Percentiles rank a stretch among this genome's conserved stretches.
Conservation (phyloP, 352 stramenopile genomes). For the Thraustotheca clavata region DNA sequence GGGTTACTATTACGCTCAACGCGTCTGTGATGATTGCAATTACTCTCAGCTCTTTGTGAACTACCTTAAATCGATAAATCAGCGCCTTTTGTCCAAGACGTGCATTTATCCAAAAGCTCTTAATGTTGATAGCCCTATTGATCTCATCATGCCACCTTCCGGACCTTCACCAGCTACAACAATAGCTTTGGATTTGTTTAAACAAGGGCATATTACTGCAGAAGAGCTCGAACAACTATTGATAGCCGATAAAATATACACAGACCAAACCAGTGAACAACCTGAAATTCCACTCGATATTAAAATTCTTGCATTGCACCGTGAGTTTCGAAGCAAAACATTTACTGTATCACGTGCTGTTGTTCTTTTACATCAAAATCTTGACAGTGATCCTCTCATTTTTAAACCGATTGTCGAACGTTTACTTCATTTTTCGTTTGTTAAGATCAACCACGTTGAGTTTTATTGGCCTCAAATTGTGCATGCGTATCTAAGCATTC, state of each 20-base stretch:
- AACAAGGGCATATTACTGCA: constrained; percentile 69
- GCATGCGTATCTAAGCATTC: constrained; percentile 79
- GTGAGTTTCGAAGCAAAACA: constrained; percentile 71
- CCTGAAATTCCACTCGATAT: constrained; percentile 77
- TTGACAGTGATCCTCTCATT: constrained; percentile 75
- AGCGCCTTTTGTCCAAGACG: constrained; percentile 76
- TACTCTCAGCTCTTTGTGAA: constrained; percentile 80
- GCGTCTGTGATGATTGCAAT: constrained; percentile 79
- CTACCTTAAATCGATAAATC: constrained; percentile 75
- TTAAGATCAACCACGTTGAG: constrained; percentile 85
- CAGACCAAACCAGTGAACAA: constrained; percentile 76
- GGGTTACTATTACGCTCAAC: constrained; percentile 75
- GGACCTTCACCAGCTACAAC: constrained; percentile 64
- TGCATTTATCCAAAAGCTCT: constrained; percentile 81
- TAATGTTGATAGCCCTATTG: constrained; percentile 73
- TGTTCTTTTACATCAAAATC: constrained; percentile 74
- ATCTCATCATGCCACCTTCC: constrained; percentile 85
- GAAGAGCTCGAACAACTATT: constrained; percentile 84
- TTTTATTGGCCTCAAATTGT: constrained; percentile 90
- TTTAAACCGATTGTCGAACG: constrained; percentile 85
- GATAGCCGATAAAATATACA: constrained; percentile 69
- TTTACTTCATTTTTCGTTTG: constrained; percentile 79
- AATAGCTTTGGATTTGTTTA: constrained; percentile 83
- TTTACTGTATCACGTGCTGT: constrained; percentile 81
- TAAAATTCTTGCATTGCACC: constrained; percentile 77